Conservation (phyloP, 2,329 filamentous ascomycete genomes). For the Xylariales sp. region DNA sequence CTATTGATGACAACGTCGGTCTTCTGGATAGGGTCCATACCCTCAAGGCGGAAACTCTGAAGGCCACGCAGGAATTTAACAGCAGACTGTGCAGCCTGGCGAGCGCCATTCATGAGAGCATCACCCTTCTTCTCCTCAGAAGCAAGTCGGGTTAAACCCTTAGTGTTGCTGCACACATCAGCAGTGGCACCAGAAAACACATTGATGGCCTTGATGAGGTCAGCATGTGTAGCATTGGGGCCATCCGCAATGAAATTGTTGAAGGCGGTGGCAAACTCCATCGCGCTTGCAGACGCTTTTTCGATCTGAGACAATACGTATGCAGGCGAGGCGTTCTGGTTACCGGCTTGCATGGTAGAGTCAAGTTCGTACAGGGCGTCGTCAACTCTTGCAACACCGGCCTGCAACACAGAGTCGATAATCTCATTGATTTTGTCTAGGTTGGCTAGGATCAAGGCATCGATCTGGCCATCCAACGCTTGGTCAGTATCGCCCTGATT, state of each 20-base stretch:
- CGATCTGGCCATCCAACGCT: conserved; percentile 84
- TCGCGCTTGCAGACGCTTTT: conserved; percentile 89
- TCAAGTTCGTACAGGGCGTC: conserved; percentile 96
- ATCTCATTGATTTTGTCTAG: conserved; percentile 94
- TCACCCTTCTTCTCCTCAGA: conserved; percentile 95
- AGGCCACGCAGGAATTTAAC: conserved; percentile 94
- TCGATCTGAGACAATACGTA: conserved; percentile 97
- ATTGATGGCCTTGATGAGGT: conserved; percentile 90
- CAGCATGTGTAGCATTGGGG: conserved; percentile 81
- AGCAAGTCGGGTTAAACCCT: conserved; percentile 87
- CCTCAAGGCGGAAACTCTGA: conserved; percentile 89
- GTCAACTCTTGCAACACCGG: conserved; percentile 88
- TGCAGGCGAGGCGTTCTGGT: conserved; percentile 92
- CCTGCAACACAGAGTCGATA: conserved; percentile 92
- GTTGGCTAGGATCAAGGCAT: conserved; percentile 80
- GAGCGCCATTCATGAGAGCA: conserved; percentile 74
- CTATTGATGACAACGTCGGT: conserved; percentile 96
- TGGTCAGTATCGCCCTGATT: conserved; percentile 72
- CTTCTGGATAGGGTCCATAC: conserved; percentile 85
- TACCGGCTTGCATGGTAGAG: conserved; percentile 96
- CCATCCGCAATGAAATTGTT: conserved; percentile 98
- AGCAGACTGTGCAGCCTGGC: conserved; percentile 79
- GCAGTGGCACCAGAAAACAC: conserved; percentile 86
- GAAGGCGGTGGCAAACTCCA: conserved; percentile 96
- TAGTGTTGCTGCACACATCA: conserved; percentile 93